Conservation (phyloP, 2,329 filamentous ascomycete species). For the Dissoconium aciculare region DNA sequence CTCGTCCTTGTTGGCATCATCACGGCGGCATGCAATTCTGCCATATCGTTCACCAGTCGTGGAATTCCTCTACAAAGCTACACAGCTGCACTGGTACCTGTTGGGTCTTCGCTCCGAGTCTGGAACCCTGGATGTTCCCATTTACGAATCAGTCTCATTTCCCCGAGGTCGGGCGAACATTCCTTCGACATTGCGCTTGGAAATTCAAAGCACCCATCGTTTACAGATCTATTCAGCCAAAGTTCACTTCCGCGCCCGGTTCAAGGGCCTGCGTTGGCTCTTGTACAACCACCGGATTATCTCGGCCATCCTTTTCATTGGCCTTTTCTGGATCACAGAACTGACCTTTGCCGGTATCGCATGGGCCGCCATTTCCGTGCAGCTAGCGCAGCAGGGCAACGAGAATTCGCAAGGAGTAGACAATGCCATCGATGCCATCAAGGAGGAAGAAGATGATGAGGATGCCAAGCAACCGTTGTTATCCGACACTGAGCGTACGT, state of each 20-base stretch:
- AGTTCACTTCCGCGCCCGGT: slow-evolving; percentile 56
- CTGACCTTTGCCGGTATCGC: slow-evolving; percentile 49
- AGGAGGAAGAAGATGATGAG: slow-evolving; percentile 8
- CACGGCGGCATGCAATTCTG: slow-evolving; percentile 61
- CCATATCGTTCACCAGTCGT: slow-evolving; percentile 63
- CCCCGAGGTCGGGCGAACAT: slow-evolving; percentile 36
- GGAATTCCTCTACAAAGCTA: slow-evolving; percentile 43
- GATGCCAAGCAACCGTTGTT: slow-evolving; percentile 20
- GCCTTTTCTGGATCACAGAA: slow-evolving; percentile 63
- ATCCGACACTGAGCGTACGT: slow-evolving; percentile 35
- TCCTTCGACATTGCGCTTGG: slow-evolving; percentile 42
- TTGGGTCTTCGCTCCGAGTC: slow-evolving; percentile 50
- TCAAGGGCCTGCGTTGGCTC: slow-evolving; percentile 61
- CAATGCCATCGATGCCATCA: slow-evolving; percentile 9
- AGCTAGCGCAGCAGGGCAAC: slow-evolving; percentile 17
- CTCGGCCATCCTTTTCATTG: slow-evolving; percentile 53
- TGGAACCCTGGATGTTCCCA: slow-evolving; percentile 47
- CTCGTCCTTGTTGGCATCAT: slow-evolving; percentile 26
- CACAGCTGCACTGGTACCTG: slow-evolving; percentile 55
- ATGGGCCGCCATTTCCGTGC: slow-evolving; percentile 44
- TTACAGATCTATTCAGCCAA: slow-evolving; percentile 63
- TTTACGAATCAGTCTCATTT: slow-evolving; percentile 64
- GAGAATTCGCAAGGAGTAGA: too few relatives aligned
- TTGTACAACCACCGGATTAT: slow-evolving; percentile 73
- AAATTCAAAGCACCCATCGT: slow-evolving; percentile 50